A percentile compares a stretch with the other conserved stretches of the same genome.
These are phyloP conservation scores for Cymodocea nodosa DNA, from an alignment of 116 monocot genomes.

Conservation along the genomic window DNA sequence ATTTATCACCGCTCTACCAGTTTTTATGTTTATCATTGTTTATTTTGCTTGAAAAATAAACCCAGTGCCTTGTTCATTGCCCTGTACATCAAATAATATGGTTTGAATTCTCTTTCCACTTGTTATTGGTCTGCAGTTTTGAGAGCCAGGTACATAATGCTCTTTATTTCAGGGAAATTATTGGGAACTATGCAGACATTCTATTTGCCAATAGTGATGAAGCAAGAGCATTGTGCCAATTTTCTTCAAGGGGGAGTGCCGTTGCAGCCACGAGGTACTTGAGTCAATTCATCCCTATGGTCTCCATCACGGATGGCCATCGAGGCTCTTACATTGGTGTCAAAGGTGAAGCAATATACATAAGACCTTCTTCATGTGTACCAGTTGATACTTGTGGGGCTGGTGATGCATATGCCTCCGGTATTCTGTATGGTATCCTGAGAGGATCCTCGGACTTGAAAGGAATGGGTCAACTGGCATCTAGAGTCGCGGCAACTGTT, in stretches of 20 bases:
- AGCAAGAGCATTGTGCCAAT: constrained; percentile 57
- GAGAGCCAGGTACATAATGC: neutral
- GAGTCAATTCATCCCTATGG: constrained; percentile 72
- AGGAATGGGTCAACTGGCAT: constrained; percentile 69
- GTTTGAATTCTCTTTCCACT: neutral
- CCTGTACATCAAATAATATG: neutral
- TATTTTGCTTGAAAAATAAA: no score
- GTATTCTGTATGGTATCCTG: constrained; percentile 66
- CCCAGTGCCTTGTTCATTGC: no score
- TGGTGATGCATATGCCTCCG: constrained; percentile 89
- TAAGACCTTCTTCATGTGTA: constrained; percentile 65
- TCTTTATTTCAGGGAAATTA: constrained; percentile 49
- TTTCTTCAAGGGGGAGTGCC: constrained; percentile 32
- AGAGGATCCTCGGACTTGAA: constrained; percentile 75
- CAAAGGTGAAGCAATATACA: constrained; percentile 81
- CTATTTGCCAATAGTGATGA: constrained; percentile 69
- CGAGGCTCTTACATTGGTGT: constrained; percentile 75
- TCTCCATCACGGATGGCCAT: constrained; percentile 80
- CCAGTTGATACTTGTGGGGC: constrained; percentile 85
- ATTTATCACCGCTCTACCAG: no score
- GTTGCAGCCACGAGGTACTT: constrained; percentile 53
- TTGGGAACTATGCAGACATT: constrained; percentile 71
- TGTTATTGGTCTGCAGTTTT: no score
- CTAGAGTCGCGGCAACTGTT: constrained; percentile 71
- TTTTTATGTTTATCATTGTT: no score